Evolutionary conservation across 257 asterid genomes (phyloP), one percentile per base, ranked within the genome.

Genomic region (Echites panduratus): DNA sequence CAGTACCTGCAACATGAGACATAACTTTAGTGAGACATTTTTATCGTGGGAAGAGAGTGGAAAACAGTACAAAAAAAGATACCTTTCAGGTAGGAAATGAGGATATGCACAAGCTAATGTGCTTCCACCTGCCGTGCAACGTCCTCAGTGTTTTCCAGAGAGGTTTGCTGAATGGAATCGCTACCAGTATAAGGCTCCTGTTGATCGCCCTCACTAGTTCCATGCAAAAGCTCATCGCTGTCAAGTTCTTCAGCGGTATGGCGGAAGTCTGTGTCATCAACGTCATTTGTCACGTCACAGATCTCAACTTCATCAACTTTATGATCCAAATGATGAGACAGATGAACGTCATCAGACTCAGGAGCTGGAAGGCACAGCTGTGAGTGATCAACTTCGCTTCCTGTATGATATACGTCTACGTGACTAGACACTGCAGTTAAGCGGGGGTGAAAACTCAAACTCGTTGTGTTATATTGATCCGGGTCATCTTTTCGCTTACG

Each of bases 401-500:
- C 85, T 50, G 83, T 59, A 49, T 79, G 85, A 77, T 82, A 85
- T 40, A 87, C 52, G 13, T 78, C 83, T 20, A 76, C 69, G 54
- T 79, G 87, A 72, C 81, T 80, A 45, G 85, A 72, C 66, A 86
- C 38, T 48, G 85, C 71, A 75, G 76, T 81, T 22, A 80, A 70
- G 44, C 73, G 89, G 79, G 89, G 57, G 13, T 78, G 88, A 57
- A 80, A 63, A 50, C 76, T 72, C 71, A 75, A 57, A 73, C 54
- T 67, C 12, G 80, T 71, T 10, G 80, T 74, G 63, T 82, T 88
- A 75, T 75, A 87, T 43, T 87, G 89, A 54, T 84, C 90, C 0
- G 80, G 66, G 17, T 91, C 96, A 10, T 92, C 96, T 81, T 90
- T 92, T 76, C 85, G 81, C 82, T 84, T 87, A 53, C 98, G 97